Conservation (phyloP, 129 eudicot genomes). For the Chrysanthemum lavandulifolium region DNA sequence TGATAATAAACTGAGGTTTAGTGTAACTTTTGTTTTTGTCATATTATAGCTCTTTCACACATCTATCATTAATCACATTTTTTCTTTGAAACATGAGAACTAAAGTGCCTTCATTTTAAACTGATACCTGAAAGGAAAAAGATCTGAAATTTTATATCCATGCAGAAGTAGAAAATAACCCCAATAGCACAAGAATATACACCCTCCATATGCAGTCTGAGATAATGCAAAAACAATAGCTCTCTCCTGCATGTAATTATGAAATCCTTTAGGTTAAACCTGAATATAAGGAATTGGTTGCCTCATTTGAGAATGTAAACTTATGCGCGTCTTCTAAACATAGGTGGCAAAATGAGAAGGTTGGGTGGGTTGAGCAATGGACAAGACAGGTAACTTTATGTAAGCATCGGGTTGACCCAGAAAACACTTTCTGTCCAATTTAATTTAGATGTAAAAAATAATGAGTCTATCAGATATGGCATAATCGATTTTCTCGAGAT, state of each 20-base stretch:
- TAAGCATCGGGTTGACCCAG: not conserved
- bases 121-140: slow-evolving; percentile 82
- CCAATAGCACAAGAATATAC: slow-evolving; percentile 85
- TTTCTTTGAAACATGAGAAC: slow-evolving; percentile 13
- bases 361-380: not conserved
- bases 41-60: slow-evolving; percentile 14
- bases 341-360: slow-evolving; percentile 5
- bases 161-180: slow-evolving; percentile 67
- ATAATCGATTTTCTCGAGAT: not conserved
- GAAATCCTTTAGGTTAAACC: not conserved
- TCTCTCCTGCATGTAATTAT: slow-evolving; percentile 68
- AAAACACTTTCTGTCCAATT: not conserved
- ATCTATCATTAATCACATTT: slow-evolving; percentile 15
- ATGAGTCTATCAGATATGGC: too few species aligned
- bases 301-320: not conserved
- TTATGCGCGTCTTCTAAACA: not conserved
- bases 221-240: slow-evolving; percentile 78
- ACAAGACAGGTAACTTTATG: not conserved
- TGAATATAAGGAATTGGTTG: not conserved
- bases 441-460: not conserved
- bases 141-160: slow-evolving; percentile 42
- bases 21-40: not conserved
- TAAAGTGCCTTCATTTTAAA: slow-evolving; percentile 5
- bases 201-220: slow-evolving; percentile 82
- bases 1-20: too few species aligned